A percentile compares a stretch with the other conserved stretches of the same genome.
Evolutionary conservation across 306 rosid genomes (phyloP).

Genomic region (Lupinus albus): DNA sequence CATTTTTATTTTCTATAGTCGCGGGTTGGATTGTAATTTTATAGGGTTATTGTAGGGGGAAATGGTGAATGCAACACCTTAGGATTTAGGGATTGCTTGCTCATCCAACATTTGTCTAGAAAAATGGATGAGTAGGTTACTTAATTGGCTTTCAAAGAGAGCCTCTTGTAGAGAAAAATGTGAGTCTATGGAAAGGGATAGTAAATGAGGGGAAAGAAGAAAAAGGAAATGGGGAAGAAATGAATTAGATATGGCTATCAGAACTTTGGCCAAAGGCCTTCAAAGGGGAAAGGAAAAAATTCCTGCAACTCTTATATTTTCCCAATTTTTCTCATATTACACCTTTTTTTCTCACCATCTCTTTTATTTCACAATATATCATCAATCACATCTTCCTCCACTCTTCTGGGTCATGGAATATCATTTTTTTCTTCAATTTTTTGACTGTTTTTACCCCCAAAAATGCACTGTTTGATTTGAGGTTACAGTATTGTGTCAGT

Average conservation of each 20-base stretch:
- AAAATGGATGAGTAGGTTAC: conserved; percentile 55
- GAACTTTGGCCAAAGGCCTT: conserved; percentile 85
- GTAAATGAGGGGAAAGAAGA: not conserved
- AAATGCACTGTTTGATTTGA: too few relatives aligned
- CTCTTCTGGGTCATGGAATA: too few relatives aligned
- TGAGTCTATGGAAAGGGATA: conserved; percentile 41
- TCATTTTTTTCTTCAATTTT: too few relatives aligned
- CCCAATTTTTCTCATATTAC: not conserved
- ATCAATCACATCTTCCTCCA: too few relatives aligned
- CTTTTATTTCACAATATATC: too few relatives aligned
- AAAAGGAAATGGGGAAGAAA: not conserved
- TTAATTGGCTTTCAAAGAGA: conserved; percentile 72
- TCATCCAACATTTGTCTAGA: conserved; percentile 61
- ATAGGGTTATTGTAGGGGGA: conserved; percentile 48
- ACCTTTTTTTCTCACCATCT: too few relatives aligned
- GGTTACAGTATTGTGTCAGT: too few relatives aligned
- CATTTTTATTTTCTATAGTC: not conserved
- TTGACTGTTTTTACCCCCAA: too few relatives aligned
- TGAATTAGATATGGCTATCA: conserved; percentile 36
- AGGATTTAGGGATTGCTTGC: conserved; percentile 61
- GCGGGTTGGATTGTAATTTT: conserved; percentile 54
- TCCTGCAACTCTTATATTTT: not conserved
- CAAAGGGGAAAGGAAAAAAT: conserved; percentile 25
- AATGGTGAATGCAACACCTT: conserved; percentile 48
- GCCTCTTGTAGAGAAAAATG: conserved; percentile 67